Base-by-base conservation (phyloP, 2,329 filamentous ascomycete genomes). In the Purpureocillium takamizusanense region DNA sequence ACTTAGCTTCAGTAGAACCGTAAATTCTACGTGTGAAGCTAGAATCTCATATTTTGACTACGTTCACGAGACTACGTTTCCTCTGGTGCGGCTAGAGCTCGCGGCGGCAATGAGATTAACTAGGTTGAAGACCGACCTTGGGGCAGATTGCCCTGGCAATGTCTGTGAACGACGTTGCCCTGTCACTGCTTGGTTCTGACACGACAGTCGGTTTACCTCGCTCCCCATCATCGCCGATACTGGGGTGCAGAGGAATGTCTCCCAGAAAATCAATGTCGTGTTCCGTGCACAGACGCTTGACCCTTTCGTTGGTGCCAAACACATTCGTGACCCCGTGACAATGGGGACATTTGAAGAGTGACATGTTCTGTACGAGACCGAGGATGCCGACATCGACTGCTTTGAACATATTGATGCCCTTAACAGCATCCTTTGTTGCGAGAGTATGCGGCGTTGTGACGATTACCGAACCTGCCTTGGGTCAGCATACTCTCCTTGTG, bases 391-490 rank as follows among this genome's bases (percentile, higher is more conserved):
- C 78, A 39, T 83, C 69, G 51, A 94, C 85, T 52, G 86, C 90
- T 50, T 81, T 78, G 63, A 97, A 97, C 78, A 98, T 88, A 51
- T 86, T 85, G 46, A 95, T 83, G 3, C 92, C 92, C 51, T 92
- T 87, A 15, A 94, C 74, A 1, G 92, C 90, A 53, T 98, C 92
- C 50, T 90, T 87, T 2, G 95, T 76, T 2, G 90, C 87, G 21
- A 98, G 77, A 37, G 94, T 87, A 58, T 98, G 92, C 3, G 92
- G 92, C 1, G 92, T 98, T 0, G 87, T 92, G 2, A 98, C 81
- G 28, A 98, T 86, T 13, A 97, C 69, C 0, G 86, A 81, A 14
- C 83, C 81, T 83, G 29, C 10, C 6, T 6, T 15, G 13, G 18
- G 23, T 8, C 5, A 27, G 34, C 2, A 16, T 40, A 10, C 12